Evolutionary conservation across 164 flowering plant genomes (phyloP), one percentile per base, ranked within the genome.

Genomic region (Umbilicus rupestris): DNA sequence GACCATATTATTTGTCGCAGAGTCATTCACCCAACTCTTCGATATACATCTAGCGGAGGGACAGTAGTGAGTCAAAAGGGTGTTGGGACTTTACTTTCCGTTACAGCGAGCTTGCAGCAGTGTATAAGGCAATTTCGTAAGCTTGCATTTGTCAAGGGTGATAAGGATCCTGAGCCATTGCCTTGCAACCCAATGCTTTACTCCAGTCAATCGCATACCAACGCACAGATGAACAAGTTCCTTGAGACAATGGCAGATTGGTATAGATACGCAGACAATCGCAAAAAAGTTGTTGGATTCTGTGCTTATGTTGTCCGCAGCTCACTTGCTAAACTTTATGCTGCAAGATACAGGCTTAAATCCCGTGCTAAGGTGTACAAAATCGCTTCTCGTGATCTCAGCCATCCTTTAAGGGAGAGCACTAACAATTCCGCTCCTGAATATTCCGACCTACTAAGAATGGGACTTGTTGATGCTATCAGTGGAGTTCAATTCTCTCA

Each of bases 191-290:
- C 99, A 6, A 94, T 94, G 97, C 84, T 94, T 8, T 91, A 94
- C 76, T 82, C 96, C 1, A 76, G 96, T 62, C 99, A 94, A 78
- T 89, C 97, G 33, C 99, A 94, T 73, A 85, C 93, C 15, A 94
- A 91, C 75, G 72, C 96, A 7, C 99, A 94, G 73, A 94, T 94
- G 99, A 94, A 94, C 71, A 91, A 91, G 81, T 85, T 94, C 41
- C 92, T 94, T 39, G 99, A 94, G 70, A 91, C 96, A 55, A 84
- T 94, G 87, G 99, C 97, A 5, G 99, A 94, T 68, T 94, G 99
- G 99, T 94, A 85, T 49, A 81, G 79, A 69, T 91, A 87, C 74
- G 99, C 99, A 31, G 99, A 94, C 71, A 94, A 94, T 68, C 82
- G 99, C 45, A 94, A 89, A 77, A 94, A 94, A 75, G 78, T 89